Conservation (phyloP, 177 flowering plant genomes). For the Vitis hybrid region DNA sequence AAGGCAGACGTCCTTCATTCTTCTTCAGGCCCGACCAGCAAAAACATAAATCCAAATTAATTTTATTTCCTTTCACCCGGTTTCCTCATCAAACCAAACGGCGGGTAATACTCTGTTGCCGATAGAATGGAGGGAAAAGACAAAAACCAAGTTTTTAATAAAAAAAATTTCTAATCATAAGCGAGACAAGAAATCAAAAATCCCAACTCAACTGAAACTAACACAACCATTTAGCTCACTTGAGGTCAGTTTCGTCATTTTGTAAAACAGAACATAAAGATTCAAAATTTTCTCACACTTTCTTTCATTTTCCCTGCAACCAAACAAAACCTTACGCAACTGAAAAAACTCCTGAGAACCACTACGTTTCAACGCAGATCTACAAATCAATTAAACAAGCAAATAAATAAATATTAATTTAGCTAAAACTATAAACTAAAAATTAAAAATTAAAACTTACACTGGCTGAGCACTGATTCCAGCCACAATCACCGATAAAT, state of each 20-base stretch:
- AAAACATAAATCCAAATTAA: too few relatives aligned
- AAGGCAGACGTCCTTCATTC: too few relatives aligned
- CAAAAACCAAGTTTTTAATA: too few relatives aligned
- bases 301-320: not conserved
- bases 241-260: not conserved
- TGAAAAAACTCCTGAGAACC: not conserved
- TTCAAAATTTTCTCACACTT: not conserved
- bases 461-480: conserved; percentile 12
- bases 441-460: conserved; percentile 12
- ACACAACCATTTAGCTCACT: too few relatives aligned
- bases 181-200: too few relatives aligned
- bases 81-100: too few relatives aligned
- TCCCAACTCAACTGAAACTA: too few relatives aligned
- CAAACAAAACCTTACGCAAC: conserved; percentile 8
- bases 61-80: too few relatives aligned
- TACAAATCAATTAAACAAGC: conserved; percentile 4
- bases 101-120: too few relatives aligned
- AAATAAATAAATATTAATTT: not conserved
- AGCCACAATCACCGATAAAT: not conserved
- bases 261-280: not conserved
- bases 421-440: conserved; percentile 1
- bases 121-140: too few relatives aligned
- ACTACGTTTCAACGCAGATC: conserved; percentile 20
- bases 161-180: too few relatives aligned
- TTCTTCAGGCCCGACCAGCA: too few relatives aligned